These are phyloP conservation scores for Panicum hallii DNA, from an alignment of 202 grass and related monocot genomes.

Conservation along the genomic window DNA sequence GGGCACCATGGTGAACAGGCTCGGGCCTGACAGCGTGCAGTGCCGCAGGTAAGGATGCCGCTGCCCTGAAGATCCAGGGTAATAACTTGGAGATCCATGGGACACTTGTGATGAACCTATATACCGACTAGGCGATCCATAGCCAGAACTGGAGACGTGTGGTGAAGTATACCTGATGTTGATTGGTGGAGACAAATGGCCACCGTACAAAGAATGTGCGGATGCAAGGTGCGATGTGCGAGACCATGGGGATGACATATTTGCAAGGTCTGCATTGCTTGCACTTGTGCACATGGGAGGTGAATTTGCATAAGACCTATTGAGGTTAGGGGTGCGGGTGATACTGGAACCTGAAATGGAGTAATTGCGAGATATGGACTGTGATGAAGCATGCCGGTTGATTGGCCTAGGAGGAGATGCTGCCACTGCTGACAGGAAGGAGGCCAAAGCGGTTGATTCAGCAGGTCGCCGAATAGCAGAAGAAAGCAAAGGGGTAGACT, in stretches of 20 bases:
- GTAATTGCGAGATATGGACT: slow-evolving; percentile 55
- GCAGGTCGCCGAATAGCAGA: slow-evolving; percentile 47
- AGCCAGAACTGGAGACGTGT: slow-evolving; percentile 46
- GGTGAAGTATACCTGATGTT: slow-evolving; percentile 54
- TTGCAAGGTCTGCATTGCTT: slow-evolving; percentile 73
- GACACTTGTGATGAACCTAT: slow-evolving; percentile 41
- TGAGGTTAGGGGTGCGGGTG: slow-evolving; percentile 29
- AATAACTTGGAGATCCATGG: slow-evolving; percentile 30
- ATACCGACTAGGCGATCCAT: slow-evolving; percentile 53
- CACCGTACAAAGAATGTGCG: slow-evolving; percentile 21
- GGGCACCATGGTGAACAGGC: slow-evolving; percentile 55
- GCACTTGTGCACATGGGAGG: slow-evolving; percentile 61
- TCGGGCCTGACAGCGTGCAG: slow-evolving; percentile 35
- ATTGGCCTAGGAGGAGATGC: slow-evolving; percentile 65
- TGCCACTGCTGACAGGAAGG: slow-evolving; percentile 53
- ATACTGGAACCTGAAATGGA: slow-evolving; percentile 45
- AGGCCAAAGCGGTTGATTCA: slow-evolving; percentile 54
- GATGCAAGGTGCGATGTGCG: slow-evolving; percentile 52
- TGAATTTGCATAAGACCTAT: slow-evolving; percentile 53
- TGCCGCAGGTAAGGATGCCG: slow-evolving; percentile 52
- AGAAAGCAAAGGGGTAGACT: slow-evolving; percentile 76
- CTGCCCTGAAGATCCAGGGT: slow-evolving; percentile 42
- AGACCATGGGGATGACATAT: slow-evolving; percentile 65
- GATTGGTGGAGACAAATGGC: slow-evolving; percentile 64
- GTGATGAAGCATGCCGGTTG: slow-evolving; percentile 53